Base-by-base conservation (phyloP, 2,329 filamentous ascomycete genomes). In the Ophiostoma montium region DNA sequence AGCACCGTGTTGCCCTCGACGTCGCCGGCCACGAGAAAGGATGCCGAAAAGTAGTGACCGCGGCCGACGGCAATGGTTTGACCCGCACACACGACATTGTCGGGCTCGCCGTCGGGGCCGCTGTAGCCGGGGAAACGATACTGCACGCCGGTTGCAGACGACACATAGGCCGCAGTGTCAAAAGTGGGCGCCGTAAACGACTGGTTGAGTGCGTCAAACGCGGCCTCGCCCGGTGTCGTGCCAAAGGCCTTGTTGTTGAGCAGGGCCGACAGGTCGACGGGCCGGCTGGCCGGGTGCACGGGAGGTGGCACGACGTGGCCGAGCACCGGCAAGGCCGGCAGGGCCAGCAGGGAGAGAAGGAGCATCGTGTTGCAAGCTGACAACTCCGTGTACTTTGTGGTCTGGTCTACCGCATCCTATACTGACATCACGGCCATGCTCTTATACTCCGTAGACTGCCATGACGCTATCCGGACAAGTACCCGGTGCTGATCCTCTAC, bases 191-290 rank as follows among this genome's bases (percentile, higher is more conserved):
- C 59, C 7, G 68, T 67, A 50, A 67, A 71, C 0, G 68, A 69
- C 45, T 70, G 62, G 38, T 65, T 63, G 3, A 64, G 54, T 2
- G 51, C 54, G 48, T 72, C 67, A 50, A 72, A 70, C n/a, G 65
- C 60, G 1, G 70, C 65, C 54, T 72, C 67, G 2, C 68, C 68
- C 0, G 70, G 65, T 12, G 60, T 60, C 0, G 62, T 61, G 3
- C 68, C 68, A 51, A 73, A 71, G 1, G 60, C 70, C 49, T 69
- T 70, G 56, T 72, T 72, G 59, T 73, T 71, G 59, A 67, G 69
- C 38, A 63, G 62, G 0, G 57, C 16, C 0, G 59, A 56, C 19
- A 71, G 55, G 12, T 64, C 57, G 2, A 67, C 41, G 1, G 56
- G 58, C 8, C 60, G 53, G 13, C 38, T 42, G 21, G 38, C 38